Base-by-base conservation (phyloP, 768 basidiomycete species). In the Mrakia frigida region DNA sequence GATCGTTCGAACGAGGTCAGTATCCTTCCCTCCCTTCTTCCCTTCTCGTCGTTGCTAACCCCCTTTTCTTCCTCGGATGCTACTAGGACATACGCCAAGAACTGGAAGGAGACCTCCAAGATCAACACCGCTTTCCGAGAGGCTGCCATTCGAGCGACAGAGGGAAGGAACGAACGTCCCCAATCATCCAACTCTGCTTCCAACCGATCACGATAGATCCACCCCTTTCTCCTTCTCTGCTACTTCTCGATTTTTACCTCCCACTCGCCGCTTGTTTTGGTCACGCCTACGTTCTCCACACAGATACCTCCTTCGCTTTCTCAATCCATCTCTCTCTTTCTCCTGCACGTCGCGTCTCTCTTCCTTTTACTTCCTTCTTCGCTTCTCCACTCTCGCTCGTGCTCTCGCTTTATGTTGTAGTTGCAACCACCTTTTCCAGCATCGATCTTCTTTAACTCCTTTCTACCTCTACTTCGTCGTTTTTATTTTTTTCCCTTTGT, bases 1-100 rank as follows among this genome's bases (percentile, higher is more conserved):
- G 85, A 83, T 90, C 75, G 83, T 86, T 39, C 88, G 91, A 53
- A 83, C 86, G 25, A 89, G 84, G 92, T 92, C 81, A 80, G 89
- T 84, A 10, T 14, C 25, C 25, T 46, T 65, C 53, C 50, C 16
- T 50, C 28, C 35, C 11, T 5, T 33, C n/a, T 7, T 35, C 6
- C 31, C 74, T 21, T 39, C 14, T 23, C 31, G 6, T 35, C 53
- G 16, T 52, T 68, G 3, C 16, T 46, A 21, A 6, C 23, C 33
- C 37, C 50, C 39, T 46, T n/a, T 2, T n/a, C 25, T 23, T 14
- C 3, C 37, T 52, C 9, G 10, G 25, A 21, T 50, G 11, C 28
- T 68, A 46, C 21, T 43, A 77, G 72, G 28, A 74, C 65, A 9
- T 41, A 61, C 13, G 77, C 77, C 31, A 6, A 37, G 13, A 43